These are phyloP conservation scores for Byssochlamys sp. DNA, from an alignment of 2,329 filamentous ascomycete genomes.

Conservation along the genomic window DNA sequence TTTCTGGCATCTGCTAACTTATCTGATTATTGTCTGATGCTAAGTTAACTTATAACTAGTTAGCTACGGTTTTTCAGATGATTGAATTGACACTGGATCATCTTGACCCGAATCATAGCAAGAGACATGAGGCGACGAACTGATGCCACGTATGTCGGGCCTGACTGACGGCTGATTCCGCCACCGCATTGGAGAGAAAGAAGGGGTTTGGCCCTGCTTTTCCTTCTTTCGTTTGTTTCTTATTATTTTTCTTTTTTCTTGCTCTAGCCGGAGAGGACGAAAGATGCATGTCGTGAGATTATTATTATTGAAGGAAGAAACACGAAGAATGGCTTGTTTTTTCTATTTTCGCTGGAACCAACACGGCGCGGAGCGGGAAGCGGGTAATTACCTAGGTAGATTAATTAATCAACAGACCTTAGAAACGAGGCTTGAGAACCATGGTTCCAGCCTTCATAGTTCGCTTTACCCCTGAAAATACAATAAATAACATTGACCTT, in stretches of 20 bases:
- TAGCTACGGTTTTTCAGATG: no score
- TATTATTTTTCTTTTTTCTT: no score
- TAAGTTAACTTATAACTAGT: neutral
- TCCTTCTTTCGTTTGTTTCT: no score
- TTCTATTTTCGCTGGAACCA: neutral
- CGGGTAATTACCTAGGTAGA: neutral
- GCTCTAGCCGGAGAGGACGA: no score
- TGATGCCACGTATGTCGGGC: neutral
- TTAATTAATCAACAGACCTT: no score
- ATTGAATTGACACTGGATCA: no score
- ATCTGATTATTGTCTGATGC: neutral
- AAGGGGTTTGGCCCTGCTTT: neutral
- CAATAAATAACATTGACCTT: neutral
- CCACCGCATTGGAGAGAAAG: neutral
- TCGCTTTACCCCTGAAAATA: neutral
- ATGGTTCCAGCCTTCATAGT: neutral
- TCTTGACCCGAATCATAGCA: no score
- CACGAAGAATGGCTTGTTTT: neutral
- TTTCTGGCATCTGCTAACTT: neutral
- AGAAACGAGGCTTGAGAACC: neutral
- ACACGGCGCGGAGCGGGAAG: neutral
- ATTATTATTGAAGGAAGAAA: neutral
- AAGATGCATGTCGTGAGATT: neutral
- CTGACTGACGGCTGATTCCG: neutral
- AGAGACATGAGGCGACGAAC: neutral